Conservation (phyloP, 495 filamentous ascomycete genomes). For the Elaphomyces granulatus region DNA sequence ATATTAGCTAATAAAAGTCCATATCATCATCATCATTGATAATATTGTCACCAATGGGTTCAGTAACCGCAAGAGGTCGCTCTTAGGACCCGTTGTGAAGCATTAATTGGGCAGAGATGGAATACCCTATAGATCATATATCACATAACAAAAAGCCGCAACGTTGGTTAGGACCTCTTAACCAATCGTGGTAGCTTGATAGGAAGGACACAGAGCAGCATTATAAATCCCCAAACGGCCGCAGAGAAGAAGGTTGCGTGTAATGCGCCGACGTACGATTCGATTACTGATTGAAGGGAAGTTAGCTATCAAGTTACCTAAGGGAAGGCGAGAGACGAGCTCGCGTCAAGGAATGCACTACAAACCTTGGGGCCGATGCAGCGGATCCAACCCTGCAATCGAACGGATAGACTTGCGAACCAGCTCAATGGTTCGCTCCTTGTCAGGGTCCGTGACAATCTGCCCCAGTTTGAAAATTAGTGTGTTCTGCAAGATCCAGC, state of each 20-base stretch:
- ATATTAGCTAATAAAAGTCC: too few relatives aligned
- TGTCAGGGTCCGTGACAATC: constrained; percentile 40
- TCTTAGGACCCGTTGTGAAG: too few relatives aligned
- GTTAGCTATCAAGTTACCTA: constrained; percentile 12
- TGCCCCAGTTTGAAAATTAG: constrained; percentile 42
- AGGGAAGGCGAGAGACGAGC: too few relatives aligned
- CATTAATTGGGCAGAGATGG: too few relatives aligned
- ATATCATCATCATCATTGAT: too few relatives aligned
- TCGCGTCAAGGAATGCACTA: background rate
- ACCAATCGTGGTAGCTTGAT: constrained; percentile 42
- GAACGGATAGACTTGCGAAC: constrained; percentile 41
- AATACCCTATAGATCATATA: too few relatives aligned
- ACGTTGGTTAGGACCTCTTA: constrained; percentile 14
- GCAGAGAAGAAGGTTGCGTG: constrained; percentile 39
- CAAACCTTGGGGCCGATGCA: constrained; percentile 39
- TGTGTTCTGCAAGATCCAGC: constrained; percentile 62
- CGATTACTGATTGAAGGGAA: constrained; percentile 32
- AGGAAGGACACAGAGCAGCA: constrained; percentile 34
- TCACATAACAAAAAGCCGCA: too few relatives aligned
- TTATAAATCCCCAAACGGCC: constrained; percentile 33
- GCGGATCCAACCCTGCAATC: constrained; percentile 32
- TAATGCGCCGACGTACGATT: constrained; percentile 44
- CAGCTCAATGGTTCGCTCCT: constrained; percentile 33
- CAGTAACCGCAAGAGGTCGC: too few relatives aligned
- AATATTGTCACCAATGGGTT: too few relatives aligned